A percentile compares a stretch with the other conserved stretches of the same genome.
Conservation (phyloP, 2,329 filamentous ascomycete genomes). For the Huntiella moniliformis region DNA sequence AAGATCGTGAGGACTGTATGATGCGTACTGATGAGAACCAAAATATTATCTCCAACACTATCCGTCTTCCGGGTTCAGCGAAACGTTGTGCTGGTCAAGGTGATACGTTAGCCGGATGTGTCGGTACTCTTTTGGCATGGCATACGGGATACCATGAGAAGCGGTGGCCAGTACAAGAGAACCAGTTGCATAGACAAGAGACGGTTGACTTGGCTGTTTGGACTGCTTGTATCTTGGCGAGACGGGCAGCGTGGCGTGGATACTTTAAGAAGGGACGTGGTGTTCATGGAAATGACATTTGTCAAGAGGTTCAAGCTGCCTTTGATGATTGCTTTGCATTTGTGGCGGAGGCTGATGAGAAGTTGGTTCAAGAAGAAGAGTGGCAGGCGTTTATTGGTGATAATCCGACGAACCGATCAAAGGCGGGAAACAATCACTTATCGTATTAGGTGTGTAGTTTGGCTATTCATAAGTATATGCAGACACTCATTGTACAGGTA, state of each 20-base stretch:
- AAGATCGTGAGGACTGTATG: conserved; percentile 49
- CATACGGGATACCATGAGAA: conserved; percentile 68
- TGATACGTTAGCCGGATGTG: conserved; percentile 76
- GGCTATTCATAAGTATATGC: too few species aligned
- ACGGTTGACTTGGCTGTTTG: conserved; percentile 65
- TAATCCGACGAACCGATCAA: too few species aligned
- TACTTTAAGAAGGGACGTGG: conserved; percentile 73
- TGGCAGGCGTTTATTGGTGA: too few species aligned
- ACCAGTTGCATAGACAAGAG: conserved; percentile 28
- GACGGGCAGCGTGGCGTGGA: conserved; percentile 72
- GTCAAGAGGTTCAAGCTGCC: conserved; percentile 68
- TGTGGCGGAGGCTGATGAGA: conserved; percentile 48
- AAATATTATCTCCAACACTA: conserved; percentile 36
- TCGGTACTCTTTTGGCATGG: conserved; percentile 82
- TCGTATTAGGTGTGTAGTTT: too few species aligned
- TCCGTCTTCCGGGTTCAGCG: conserved; percentile 62
- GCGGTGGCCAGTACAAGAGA: conserved; percentile 46
- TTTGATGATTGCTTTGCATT: conserved; percentile 37
- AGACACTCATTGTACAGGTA: too few species aligned
- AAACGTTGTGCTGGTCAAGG: conserved; percentile 92
- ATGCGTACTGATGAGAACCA: too few species aligned
- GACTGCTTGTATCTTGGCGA: conserved; percentile 71
- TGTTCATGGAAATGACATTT: conserved; percentile 83
- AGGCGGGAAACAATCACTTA: too few species aligned
- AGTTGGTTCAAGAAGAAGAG: too few species aligned